Evolutionary conservation across 129 eudicot species (phyloP).

Genomic region (Smallanthus sonchifolius): DNA sequence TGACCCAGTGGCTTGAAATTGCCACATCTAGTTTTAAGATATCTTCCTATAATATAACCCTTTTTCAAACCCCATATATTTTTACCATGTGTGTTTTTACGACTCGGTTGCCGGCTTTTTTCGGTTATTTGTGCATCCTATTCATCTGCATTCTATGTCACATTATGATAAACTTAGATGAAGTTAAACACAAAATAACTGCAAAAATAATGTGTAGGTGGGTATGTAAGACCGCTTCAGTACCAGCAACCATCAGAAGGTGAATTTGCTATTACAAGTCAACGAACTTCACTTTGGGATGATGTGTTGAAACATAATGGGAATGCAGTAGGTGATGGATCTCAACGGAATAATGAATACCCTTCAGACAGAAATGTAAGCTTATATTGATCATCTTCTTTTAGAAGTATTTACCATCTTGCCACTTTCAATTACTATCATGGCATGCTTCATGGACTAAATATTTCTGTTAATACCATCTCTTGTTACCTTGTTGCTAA

Average conservation of each 20-base stretch:
- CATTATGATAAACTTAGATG: background rate
- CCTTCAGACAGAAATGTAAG: conserved; percentile 45
- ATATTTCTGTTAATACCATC: background rate
- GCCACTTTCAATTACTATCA: background rate
- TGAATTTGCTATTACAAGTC: conserved; percentile 15
- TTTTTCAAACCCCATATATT: background rate
- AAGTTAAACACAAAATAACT: conserved; percentile 16
- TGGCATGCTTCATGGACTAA: background rate
- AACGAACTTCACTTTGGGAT: conserved; percentile 49
- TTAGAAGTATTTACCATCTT: conserved; percentile 1
- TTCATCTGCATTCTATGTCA: conserved; percentile 15
- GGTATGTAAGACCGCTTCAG: conserved; percentile 33
- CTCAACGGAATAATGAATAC: conserved; percentile 27
- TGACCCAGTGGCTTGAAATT: background rate
- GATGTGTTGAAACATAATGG: conserved; percentile 35
- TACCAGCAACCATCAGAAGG: conserved; percentile 24
- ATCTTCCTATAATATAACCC: background rate
- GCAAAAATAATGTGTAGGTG: conserved; percentile 44
- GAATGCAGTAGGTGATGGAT: conserved; percentile 26
- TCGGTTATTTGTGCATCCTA: background rate
- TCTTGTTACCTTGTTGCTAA: conserved; percentile 6
- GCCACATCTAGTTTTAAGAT: background rate
- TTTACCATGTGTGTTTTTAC: background rate
- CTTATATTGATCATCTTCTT: conserved; percentile 3
- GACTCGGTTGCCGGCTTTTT: background rate